These are phyloP conservation scores for Magnusiomyces fungicola DNA, from an alignment of 1,139 yeast species.

Conservation along the genomic window DNA sequence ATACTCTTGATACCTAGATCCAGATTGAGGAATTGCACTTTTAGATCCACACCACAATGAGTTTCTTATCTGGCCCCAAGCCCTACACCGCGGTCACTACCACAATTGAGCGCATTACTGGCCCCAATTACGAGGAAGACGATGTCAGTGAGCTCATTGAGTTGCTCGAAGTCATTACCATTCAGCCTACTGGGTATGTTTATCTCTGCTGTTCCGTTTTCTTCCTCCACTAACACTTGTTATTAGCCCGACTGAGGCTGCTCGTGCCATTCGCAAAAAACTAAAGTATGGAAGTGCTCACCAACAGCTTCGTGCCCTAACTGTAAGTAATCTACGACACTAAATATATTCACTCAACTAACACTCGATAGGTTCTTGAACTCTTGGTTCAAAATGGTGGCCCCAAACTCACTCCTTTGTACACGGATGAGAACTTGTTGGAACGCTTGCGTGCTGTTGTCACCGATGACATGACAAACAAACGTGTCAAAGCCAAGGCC, in stretches of 20 bases:
- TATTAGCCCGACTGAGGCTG: constrained; percentile 65
- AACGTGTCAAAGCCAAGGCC: constrained; percentile 42
- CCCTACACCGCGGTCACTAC: constrained; percentile 47
- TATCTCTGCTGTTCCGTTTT: neutral
- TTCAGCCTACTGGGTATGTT: constrained; percentile 36
- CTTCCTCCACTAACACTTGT: constrained; percentile 16
- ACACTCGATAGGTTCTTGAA: constrained; percentile 53
- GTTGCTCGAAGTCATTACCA: constrained; percentile 39
- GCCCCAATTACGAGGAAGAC: constrained; percentile 35
- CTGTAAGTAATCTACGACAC: constrained; percentile 23
- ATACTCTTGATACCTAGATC: too few relatives aligned
- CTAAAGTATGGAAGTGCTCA: constrained; percentile 70
- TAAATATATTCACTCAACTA: neutral
- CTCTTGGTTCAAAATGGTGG: constrained; percentile 75
- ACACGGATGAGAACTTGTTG: constrained; percentile 63
- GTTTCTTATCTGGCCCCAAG: constrained; percentile 35
- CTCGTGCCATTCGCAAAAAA: constrained; percentile 81
- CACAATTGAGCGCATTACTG: constrained; percentile 40
- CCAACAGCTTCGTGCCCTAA: constrained; percentile 61
- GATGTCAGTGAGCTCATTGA: constrained; percentile 37
- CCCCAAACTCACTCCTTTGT: constrained; percentile 38
- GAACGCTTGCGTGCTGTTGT: constrained; percentile 57
- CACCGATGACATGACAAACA: constrained; percentile 38
- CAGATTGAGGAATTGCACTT: too few relatives aligned
- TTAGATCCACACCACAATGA: too few relatives aligned